Conservation (phyloP, 768 basidiomycete species). For the Rhizopogon vulgaris region DNA sequence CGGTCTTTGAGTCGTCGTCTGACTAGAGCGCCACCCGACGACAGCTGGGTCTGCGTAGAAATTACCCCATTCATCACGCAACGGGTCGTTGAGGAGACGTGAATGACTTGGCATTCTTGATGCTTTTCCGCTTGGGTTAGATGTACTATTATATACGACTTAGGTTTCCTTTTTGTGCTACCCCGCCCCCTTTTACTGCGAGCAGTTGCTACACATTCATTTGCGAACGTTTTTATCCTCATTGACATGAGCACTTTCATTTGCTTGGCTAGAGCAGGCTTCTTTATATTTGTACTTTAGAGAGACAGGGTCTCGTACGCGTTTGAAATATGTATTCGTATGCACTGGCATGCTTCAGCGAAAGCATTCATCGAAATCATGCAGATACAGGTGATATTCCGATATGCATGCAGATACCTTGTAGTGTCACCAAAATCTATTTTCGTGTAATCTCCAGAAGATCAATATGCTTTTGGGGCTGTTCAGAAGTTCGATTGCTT, state of each 20-base stretch:
- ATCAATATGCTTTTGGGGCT: too few relatives aligned
- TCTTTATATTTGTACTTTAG: neutral
- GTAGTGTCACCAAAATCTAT: too few relatives aligned
- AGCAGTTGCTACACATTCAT: neutral
- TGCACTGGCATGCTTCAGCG: too few relatives aligned
- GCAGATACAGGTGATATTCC: too few relatives aligned
- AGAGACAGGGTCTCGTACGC: neutral
- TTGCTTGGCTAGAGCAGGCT: neutral
- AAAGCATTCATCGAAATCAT: too few relatives aligned
- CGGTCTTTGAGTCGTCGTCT: conserved; percentile 10
- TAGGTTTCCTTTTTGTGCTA: neutral
- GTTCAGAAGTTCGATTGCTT: too few relatives aligned
- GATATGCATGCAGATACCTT: too few relatives aligned
- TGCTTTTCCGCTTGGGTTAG: neutral
- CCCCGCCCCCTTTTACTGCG: neutral
- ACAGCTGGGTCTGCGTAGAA: conserved; percentile 28
- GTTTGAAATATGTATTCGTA: neutral
- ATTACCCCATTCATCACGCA: conserved; percentile 19
- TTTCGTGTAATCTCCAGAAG: too few relatives aligned
- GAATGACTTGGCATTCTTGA: neutral
- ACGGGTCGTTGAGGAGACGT: conserved; percentile 3
- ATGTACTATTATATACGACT: neutral
- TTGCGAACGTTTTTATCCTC: neutral
- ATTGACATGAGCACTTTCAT: neutral
- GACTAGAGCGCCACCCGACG: conserved; percentile 7